A percentile compares a stretch with the other conserved stretches of the same genome.
Conservation (phyloP, 768 basidiomycete species). For the Lentinus brumalis region DNA sequence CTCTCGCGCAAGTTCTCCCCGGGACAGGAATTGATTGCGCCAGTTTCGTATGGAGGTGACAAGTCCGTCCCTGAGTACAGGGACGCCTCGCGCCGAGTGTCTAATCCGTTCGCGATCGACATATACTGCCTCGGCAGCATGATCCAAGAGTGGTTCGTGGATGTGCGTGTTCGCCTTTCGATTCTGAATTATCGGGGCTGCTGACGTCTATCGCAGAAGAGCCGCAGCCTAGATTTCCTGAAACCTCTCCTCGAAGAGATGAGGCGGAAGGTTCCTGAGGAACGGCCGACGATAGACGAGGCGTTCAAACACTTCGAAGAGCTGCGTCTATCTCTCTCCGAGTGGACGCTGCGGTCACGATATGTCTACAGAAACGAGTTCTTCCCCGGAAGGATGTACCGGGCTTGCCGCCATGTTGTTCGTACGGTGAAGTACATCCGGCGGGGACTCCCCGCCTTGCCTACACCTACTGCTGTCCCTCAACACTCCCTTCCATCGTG, state of each 20-base stretch:
- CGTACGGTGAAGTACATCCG: background rate
- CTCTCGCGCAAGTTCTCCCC: slow-evolving; percentile 1
- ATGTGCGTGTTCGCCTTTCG: background rate
- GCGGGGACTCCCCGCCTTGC: too few species aligned
- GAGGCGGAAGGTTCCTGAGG: slow-evolving; percentile 26
- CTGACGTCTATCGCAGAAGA: background rate
- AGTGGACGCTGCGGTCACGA: background rate
- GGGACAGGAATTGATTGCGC: background rate
- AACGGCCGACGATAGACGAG: slow-evolving; percentile 27
- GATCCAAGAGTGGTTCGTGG: too few species aligned
- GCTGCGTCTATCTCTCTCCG: background rate
- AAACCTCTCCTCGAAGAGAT: slow-evolving; percentile 27
- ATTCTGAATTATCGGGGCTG: background rate
- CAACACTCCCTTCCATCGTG: too few species aligned
- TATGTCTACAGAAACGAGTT: background rate
- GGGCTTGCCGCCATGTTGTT: background rate
- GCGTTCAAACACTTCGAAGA: background rate
- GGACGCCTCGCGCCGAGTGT: background rate
- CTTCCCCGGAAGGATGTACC: background rate
- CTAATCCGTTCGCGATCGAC: too few species aligned
- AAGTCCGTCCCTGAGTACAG: slow-evolving; percentile 5
- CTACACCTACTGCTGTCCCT: background rate
- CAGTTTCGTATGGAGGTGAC: slow-evolving; percentile 19
- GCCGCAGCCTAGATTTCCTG: slow-evolving; percentile 28
- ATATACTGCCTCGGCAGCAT: too few species aligned